Conservation (phyloP, 2,329 filamentous ascomycete species). For the Rutstroemia sp. region DNA sequence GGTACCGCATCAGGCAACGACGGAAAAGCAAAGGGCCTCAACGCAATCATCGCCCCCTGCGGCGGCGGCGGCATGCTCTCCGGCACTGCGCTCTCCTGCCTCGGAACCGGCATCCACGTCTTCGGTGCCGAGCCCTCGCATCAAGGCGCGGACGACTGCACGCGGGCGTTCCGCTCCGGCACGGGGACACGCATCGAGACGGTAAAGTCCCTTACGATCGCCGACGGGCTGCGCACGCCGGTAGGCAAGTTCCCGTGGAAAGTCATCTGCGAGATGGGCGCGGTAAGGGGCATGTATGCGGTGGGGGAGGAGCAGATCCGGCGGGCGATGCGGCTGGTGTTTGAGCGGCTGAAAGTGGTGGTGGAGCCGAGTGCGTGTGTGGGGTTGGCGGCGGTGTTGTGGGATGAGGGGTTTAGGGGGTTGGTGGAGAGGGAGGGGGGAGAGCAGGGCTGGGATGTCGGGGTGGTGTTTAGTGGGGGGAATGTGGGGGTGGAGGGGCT, state of each 20-base stretch:
- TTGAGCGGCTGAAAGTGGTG: conserved; percentile 85
- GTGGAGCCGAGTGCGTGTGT: conserved; percentile 86
- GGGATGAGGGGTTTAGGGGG: conserved; percentile 72
- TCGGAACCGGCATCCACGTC: conserved; percentile 64
- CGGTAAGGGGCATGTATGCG: conserved; percentile 63
- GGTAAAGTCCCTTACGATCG: conserved; percentile 74
- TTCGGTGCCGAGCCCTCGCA: conserved; percentile 84
- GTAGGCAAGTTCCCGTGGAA: conserved; percentile 70
- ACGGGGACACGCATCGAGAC: conserved; percentile 54
- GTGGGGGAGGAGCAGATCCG: conserved; percentile 80
- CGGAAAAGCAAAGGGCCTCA: conserved; percentile 36
- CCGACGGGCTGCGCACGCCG: conserved; percentile 81
- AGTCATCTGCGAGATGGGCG: conserved; percentile 63
- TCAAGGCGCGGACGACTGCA: conserved; percentile 77
- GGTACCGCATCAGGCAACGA: too few relatives aligned
- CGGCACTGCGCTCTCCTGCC: conserved; percentile 70
- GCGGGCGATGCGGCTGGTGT: conserved; percentile 65
- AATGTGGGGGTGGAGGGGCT: conserved; percentile 51
- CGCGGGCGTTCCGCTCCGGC: conserved; percentile 52
- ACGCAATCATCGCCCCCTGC: conserved; percentile 74
- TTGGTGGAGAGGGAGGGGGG: conserved; percentile 66
- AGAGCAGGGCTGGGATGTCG: conserved; percentile 64
- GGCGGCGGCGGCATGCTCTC: conserved; percentile 85
- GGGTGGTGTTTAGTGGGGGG: conserved; percentile 52
- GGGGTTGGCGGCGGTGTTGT: conserved; percentile 74